Evolutionary conservation across 306 rosid genomes (phyloP).

Genomic region (Trifolium fragiferum): DNA sequence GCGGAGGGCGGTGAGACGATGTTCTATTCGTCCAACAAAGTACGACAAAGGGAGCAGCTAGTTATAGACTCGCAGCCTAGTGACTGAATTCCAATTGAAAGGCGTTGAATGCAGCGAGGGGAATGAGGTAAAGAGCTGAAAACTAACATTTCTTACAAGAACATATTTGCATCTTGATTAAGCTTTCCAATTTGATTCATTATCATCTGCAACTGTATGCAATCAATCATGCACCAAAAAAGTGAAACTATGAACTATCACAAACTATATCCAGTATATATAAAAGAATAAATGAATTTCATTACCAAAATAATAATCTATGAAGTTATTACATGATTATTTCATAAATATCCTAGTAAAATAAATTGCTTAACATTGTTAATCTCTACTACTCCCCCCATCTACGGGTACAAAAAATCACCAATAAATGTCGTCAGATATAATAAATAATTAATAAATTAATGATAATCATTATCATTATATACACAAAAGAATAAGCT

Average conservation of each 20-base stretch:
- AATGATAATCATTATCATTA: slow-evolving; percentile 9
- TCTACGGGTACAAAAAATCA: slow-evolving; percentile 35
- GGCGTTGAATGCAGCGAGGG: not conserved
- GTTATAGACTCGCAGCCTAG: not conserved
- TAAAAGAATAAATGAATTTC: slow-evolving; percentile 30
- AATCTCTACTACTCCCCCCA: slow-evolving; percentile 29
- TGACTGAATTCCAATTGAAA: not conserved
- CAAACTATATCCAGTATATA: slow-evolving; percentile 17
- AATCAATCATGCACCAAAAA: not conserved
- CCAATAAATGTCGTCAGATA: slow-evolving; percentile 37
- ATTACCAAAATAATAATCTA: slow-evolving; percentile 26
- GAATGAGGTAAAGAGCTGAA: not conserved
- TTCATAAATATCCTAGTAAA: slow-evolving; percentile 34
- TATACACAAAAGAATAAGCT: slow-evolving; percentile 54
- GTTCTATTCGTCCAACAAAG: not conserved
- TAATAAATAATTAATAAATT: not conserved
- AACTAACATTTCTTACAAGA: not conserved
- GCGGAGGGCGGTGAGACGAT: not conserved
- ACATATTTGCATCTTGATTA: not conserved
- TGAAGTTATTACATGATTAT: slow-evolving; percentile 31
- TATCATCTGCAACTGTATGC: not conserved
- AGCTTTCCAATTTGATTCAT: slow-evolving; percentile 12
- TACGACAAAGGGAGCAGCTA: not conserved
- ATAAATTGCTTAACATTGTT: slow-evolving; percentile 28
- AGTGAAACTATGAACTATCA: not conserved